Evolutionary conservation across 2,329 filamentous ascomycete species (phyloP).

Genomic region (Sporothrix protearum): DNA sequence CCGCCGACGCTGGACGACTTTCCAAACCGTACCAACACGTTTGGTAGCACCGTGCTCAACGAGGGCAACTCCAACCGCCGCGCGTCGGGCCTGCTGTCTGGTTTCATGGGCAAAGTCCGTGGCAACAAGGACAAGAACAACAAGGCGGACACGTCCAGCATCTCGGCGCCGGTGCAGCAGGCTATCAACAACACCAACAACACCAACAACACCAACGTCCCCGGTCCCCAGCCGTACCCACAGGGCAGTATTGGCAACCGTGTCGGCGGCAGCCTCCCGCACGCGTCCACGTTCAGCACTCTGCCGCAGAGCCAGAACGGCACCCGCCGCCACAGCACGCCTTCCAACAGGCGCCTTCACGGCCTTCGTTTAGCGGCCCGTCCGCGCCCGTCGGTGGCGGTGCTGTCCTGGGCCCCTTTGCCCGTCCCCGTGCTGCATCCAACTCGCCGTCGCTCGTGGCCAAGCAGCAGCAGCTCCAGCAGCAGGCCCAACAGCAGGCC

Average conservation of each 20-base stretch:
- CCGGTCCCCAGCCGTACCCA: not conserved
- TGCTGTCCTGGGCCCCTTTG: not conserved
- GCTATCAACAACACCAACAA: not conserved
- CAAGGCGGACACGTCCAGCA: not conserved
- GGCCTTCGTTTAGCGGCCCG: not conserved
- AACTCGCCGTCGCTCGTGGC: conserved; percentile 8
- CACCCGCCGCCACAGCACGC: not conserved
- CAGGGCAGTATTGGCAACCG: conserved; percentile 7
- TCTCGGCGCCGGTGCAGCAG: not conserved
- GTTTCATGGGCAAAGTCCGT: conserved; percentile 25
- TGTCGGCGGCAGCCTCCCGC: not conserved
- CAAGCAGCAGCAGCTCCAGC: not conserved
- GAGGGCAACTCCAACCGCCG: conserved; percentile 11
- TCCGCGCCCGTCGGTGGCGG: not conserved
- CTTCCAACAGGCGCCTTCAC: not conserved
- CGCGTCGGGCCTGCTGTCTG: conserved; percentile 18
- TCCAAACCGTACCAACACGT: conserved; percentile 21
- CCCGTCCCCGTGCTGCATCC: conserved; percentile 18
- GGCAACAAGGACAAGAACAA: conserved; percentile 6
- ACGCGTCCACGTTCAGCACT: not conserved
- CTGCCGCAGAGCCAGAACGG: not conserved
- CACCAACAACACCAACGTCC: not conserved
- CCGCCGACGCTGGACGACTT: not conserved
- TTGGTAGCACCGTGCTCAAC: conserved; percentile 19
- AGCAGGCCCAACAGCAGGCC: not conserved